Conservation (phyloP, 768 basidiomycete species). For the Boletus sensibilis region DNA sequence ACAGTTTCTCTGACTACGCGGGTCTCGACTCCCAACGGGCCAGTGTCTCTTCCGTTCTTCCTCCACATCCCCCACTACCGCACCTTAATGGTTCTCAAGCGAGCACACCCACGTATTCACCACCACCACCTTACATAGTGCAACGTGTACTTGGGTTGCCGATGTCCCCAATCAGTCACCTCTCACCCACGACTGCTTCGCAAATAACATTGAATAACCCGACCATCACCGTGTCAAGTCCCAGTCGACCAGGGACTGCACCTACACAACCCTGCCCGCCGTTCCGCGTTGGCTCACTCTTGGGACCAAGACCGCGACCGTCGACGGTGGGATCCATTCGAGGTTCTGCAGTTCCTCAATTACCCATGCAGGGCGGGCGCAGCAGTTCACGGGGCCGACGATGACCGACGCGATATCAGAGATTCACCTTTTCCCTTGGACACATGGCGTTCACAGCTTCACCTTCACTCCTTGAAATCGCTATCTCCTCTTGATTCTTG, state of each 20-base stretch:
- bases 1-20: constrained; percentile 36
- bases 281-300: constrained; percentile 22
- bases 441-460: not conserved
- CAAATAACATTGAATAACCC: not conserved
- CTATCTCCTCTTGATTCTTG: constrained; percentile 3
- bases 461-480: constrained; percentile 10
- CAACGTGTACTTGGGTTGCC: constrained; percentile 33
- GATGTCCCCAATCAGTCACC: constrained; percentile 21
- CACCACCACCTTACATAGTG: constrained; percentile 32
- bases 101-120: constrained; percentile 10
- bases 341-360: constrained; percentile 20
- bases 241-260: constrained; percentile 9
- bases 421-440: constrained; percentile 21
- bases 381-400: constrained; percentile 15
- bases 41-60: constrained; percentile 37
- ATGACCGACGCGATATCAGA: not conserved
- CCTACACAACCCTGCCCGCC: not conserved
- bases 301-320: constrained; percentile 32
- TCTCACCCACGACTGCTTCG: constrained; percentile 1
- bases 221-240: not conserved
- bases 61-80: constrained; percentile 44
- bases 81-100: constrained; percentile 21
- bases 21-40: constrained; percentile 33
- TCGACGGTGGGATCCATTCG: constrained; percentile 21
- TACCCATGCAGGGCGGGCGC: constrained; percentile 35